phyloP scores from a whole-genome alignment of 768 basidiomycete genomes.

The Mycena leptocephala region DNA sequence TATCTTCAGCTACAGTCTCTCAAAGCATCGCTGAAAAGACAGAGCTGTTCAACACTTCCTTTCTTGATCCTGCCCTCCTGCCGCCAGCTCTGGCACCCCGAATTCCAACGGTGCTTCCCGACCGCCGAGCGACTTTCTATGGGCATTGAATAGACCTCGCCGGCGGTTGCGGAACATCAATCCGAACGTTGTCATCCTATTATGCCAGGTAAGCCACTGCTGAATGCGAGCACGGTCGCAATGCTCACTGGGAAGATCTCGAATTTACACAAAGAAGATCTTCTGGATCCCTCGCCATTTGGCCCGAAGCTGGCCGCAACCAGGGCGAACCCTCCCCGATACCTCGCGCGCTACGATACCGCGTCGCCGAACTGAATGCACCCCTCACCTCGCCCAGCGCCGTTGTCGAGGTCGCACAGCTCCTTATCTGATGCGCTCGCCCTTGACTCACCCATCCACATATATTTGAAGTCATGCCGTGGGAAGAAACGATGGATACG shows the following conservation, averaged over 20 bases:
- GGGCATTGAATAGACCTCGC: conserved; percentile 18
- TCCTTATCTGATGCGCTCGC: background rate
- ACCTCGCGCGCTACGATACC: conserved; percentile 20
- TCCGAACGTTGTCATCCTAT: background rate
- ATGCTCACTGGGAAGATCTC: no score
- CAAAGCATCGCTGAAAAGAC: conserved; percentile 13
- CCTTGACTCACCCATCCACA: background rate
- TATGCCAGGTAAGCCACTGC: conserved; percentile 22
- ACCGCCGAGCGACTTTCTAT: conserved; percentile 16
- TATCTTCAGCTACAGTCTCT: conserved; percentile 17
- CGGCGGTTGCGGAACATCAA: conserved; percentile 16
- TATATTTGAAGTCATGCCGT: background rate
- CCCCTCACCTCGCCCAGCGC: background rate
- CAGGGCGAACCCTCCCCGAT: background rate
- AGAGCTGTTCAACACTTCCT: no score
- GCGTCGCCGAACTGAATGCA: conserved; percentile 12
- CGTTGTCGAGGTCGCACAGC: background rate
- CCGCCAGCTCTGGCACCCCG: no score
- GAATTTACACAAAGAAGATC: no score
- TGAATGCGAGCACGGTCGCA: no score
- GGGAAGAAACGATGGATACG: background rate
- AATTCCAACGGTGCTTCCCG: no score
- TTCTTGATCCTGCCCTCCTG: no score
- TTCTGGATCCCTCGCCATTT: conserved; percentile 21
- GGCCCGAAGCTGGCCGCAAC: background rate